Conservation (phyloP, 345 rosid species). For the Syzygium jambos region DNA sequence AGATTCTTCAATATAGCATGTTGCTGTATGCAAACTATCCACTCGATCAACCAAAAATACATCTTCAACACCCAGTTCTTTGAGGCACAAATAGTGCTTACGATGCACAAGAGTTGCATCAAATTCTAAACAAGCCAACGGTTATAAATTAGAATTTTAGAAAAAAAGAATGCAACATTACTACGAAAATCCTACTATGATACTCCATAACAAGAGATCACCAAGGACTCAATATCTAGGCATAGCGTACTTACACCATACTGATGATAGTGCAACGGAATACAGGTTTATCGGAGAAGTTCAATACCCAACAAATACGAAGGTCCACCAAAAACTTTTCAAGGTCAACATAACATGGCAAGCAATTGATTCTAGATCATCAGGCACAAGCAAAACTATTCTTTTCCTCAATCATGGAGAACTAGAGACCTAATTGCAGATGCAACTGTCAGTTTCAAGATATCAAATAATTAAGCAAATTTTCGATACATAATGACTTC, state of each 20-base stretch:
- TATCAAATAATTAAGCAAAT: neutral
- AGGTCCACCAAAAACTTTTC: neutral
- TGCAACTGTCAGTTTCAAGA: neutral
- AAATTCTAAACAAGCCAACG: slow-evolving; percentile 35
- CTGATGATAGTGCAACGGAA: neutral
- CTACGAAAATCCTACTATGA: neutral
- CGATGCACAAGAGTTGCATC: slow-evolving; percentile 24
- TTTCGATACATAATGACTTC: neutral
- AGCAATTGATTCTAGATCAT: neutral
- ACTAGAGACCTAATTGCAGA: neutral
- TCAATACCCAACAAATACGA: neutral
- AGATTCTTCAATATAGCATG: slow-evolving; percentile 49
- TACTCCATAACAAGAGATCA: neutral
- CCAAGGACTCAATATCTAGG: neutral
- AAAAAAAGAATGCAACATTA: neutral
- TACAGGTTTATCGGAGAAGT: neutral
- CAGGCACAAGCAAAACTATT: neutral
- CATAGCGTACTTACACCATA: neutral
- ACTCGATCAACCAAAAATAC: slow-evolving; percentile 75
- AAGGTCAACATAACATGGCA: neutral
- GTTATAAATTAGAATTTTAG: neutral
- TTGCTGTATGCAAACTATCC: slow-evolving; percentile 42
- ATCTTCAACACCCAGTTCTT: slow-evolving; percentile 52
- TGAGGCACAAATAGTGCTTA: too few species aligned
- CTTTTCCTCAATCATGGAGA: neutral